These are phyloP conservation scores for Pseudogymnoascus sp. DNA, from an alignment of 2,329 filamentous ascomycete genomes.

Conservation along the genomic window DNA sequence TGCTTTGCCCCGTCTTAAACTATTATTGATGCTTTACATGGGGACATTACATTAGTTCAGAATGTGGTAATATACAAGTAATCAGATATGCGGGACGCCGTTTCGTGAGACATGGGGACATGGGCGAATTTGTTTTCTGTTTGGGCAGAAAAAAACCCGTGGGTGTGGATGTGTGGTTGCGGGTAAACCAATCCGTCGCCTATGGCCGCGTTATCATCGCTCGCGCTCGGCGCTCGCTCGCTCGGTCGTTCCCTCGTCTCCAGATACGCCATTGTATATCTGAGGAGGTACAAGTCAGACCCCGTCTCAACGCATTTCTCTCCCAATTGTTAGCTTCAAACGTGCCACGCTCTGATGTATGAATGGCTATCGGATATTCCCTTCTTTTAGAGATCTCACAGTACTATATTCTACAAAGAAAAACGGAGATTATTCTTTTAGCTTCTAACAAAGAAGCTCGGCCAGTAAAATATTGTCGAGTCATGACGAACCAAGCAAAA, in stretches of 20 bases:
- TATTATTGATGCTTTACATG: conserved; percentile 5
- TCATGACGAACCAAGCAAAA: conserved; percentile 2
- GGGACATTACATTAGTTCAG: background rate
- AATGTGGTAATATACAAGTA: background rate
- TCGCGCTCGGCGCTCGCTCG: background rate
- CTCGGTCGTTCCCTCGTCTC: background rate
- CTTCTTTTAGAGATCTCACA: background rate
- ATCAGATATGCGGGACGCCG: conserved; percentile 6
- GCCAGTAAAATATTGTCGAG: background rate
- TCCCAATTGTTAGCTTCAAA: background rate
- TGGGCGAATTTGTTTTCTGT: background rate
- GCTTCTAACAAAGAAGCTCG: background rate
- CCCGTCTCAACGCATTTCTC: background rate
- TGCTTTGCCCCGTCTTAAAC: background rate
- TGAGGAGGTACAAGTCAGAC: background rate
- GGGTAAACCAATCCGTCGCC: conserved; percentile 2
- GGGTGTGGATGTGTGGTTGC: background rate
- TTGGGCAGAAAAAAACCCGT: background rate
- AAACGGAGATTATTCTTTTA: background rate
- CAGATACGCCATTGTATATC: conserved; percentile 5
- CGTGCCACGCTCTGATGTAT: background rate
- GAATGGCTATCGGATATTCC: background rate
- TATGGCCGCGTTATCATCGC: conserved; percentile 1
- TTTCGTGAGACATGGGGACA: background rate
- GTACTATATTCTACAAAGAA: background rate